Percentiles rank a stretch among this genome's conserved stretches.
These are phyloP conservation scores for Sporisorium graminicola DNA, from an alignment of 1,284 basidiomycete species.

Conservation along the genomic window DNA sequence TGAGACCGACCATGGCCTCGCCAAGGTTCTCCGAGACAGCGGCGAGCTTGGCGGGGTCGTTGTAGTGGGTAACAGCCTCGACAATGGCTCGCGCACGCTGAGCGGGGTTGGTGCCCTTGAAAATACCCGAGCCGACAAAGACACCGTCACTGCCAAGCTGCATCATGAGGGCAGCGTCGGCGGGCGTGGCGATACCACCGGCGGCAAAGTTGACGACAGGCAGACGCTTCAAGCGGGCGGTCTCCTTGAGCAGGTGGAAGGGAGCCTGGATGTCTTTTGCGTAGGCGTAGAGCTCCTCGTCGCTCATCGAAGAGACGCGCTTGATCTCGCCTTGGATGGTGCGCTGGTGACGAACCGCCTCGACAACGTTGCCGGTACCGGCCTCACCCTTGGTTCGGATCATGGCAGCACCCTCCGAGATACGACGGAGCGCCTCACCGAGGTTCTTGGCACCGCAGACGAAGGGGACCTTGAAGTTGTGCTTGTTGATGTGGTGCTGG, in stretches of 20 bases:
- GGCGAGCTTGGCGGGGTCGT: conserved; percentile 68
- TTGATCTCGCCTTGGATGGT: conserved; percentile 87
- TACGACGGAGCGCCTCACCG: conserved; percentile 90
- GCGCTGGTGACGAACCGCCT: conserved; percentile 88
- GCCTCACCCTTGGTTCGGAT: conserved; percentile 75
- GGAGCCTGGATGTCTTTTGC: conserved; percentile 91
- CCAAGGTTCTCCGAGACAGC: conserved; percentile 90
- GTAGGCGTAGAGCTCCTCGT: conserved; percentile 94
- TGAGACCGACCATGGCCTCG: conserved; percentile 91
- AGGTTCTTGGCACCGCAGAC: conserved; percentile 76
- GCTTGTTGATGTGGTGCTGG: conserved; percentile 72
- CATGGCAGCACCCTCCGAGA: conserved; percentile 85
- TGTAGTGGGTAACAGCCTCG: conserved; percentile 94
- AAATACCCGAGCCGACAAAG: conserved; percentile 71
- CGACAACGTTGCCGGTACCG: conserved; percentile 97
- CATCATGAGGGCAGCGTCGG: conserved; percentile 99
- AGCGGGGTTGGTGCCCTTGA: conserved; percentile 85
- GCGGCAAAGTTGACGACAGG: conserved; percentile 84
- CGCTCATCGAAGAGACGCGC: conserved; percentile 81
- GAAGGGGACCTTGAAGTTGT: conserved; percentile 79
- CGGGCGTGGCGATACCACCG: conserved; percentile 95
- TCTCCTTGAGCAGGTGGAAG: conserved; percentile 97
- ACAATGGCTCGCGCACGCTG: conserved; percentile 97
- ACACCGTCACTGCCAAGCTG: conserved; percentile 96
- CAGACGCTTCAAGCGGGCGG: conserved; percentile 89